phyloP scores from a whole-genome alignment of 108 stramenopile genomes.

The Cyclotella sp. region DNA sequence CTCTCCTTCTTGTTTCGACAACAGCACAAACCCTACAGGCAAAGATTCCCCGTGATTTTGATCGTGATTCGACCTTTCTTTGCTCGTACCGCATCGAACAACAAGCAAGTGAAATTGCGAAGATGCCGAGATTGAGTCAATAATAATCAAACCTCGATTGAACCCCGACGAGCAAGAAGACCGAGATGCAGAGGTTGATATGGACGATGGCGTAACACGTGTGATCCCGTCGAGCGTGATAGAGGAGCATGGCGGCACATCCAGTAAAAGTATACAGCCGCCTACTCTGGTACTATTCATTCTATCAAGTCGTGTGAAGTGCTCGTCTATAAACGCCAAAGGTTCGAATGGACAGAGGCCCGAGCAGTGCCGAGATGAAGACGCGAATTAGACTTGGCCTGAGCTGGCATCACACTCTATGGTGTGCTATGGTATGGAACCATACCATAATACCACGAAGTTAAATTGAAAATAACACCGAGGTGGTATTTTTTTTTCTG shows the following conservation, averaged over 20 bases:
- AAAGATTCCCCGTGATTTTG: slow-evolving; percentile 2
- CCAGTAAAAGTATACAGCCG: slow-evolving; percentile 44
- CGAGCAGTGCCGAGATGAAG: no score
- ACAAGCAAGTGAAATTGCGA: slow-evolving; percentile 45
- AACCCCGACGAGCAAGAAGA: slow-evolving; percentile 4
- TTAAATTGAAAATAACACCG: no score
- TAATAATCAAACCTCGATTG: slow-evolving; percentile 34
- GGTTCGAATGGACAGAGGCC: background rate
- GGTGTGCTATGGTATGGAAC: no score
- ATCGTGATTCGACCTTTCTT: background rate
- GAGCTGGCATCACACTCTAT: no score
- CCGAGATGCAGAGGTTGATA: background rate
- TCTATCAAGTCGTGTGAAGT: background rate
- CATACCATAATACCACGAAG: no score
- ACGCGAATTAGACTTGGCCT: no score
- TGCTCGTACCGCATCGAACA: slow-evolving; percentile 25
- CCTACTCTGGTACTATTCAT: slow-evolving; percentile 3
- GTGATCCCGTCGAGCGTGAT: slow-evolving; percentile 50
- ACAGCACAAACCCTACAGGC: slow-evolving; percentile 44
- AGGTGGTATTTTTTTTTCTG: no score
- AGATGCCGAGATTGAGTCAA: slow-evolving; percentile 16
- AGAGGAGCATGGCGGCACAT: slow-evolving; percentile 45
- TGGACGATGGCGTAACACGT: slow-evolving; percentile 27
- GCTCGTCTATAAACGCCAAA: no score
- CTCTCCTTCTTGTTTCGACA: background rate